Conservation (phyloP, 345 rosid species). For the Camelina sativa region DNA sequence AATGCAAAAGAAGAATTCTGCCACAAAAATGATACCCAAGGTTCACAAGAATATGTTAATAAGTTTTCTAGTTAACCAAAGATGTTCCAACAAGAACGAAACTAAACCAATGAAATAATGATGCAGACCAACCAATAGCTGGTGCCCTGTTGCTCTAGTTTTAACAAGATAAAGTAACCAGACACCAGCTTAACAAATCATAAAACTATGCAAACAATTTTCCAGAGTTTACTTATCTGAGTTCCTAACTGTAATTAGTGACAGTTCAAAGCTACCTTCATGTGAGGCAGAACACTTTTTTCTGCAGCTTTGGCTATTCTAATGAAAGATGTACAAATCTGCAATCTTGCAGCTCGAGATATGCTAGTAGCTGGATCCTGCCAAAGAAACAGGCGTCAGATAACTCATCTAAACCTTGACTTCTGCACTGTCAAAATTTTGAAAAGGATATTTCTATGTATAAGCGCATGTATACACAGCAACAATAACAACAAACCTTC, state of each 20-base stretch:
- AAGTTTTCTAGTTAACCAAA: too few species aligned
- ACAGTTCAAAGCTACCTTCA: conserved; percentile 61
- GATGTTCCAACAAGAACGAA: too few species aligned
- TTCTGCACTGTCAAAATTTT: not conserved
- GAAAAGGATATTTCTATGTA: not conserved
- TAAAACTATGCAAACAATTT: not conserved
- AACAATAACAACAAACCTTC: conserved; percentile 51
- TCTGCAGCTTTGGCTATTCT: conserved; percentile 86
- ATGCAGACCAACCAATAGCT: too few species aligned
- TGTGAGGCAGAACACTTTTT: conserved; percentile 84
- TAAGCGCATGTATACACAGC: not conserved
- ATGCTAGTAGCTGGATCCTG: conserved; percentile 78
- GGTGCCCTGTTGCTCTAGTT: too few species aligned
- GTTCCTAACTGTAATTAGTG: not conserved
- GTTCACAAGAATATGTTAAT: too few species aligned
- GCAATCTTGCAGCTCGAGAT: conserved; percentile 82
- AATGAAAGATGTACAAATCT: conserved; percentile 81
- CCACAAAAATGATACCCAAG: not conserved
- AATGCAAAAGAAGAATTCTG: not conserved
- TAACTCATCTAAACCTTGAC: conserved; percentile 19
- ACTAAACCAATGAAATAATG: too few species aligned
- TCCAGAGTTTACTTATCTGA: not conserved
- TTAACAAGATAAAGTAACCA: too few species aligned
- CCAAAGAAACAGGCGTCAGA: conserved; percentile 34
- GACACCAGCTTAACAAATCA: not conserved